phyloP scores from a whole-genome alignment of 208 protist species.

The Wallacemonas sp. region DNA sequence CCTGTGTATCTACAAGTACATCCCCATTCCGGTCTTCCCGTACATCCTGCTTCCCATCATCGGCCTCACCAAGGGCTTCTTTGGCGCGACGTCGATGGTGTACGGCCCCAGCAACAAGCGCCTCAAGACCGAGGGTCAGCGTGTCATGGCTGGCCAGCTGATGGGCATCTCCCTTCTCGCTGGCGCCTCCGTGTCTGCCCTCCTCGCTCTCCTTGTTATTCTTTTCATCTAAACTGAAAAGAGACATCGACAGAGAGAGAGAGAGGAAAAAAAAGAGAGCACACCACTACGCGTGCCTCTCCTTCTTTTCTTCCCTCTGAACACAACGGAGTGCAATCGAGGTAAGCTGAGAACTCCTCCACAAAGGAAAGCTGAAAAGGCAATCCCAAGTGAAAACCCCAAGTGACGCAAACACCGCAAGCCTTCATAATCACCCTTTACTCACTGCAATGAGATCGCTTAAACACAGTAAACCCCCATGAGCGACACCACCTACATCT shows the following conservation, averaged over 20 bases:
- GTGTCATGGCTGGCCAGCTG: slow-evolving; percentile 41
- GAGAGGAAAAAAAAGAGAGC: neutral
- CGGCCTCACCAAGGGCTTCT: slow-evolving; percentile 56
- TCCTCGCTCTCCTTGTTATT: slow-evolving; percentile 40
- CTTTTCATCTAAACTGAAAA: slow-evolving; percentile 19
- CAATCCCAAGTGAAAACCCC: too few relatives aligned
- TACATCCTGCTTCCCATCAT: slow-evolving; percentile 38
- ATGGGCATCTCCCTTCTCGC: slow-evolving; percentile 46
- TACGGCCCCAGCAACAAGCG: slow-evolving; percentile 32
- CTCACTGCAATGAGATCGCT: neutral
- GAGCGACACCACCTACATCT: neutral
- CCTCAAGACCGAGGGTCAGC: slow-evolving; percentile 30
- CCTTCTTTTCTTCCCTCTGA: neutral
- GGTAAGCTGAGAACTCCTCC: too few relatives aligned
- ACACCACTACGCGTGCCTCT: neutral
- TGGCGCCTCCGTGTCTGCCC: slow-evolving; percentile 34
- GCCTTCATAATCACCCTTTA: too few relatives aligned
- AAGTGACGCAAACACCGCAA: too few relatives aligned
- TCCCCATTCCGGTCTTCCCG: slow-evolving; percentile 29
- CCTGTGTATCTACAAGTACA: slow-evolving; percentile 42
- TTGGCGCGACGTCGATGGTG: slow-evolving; percentile 53
- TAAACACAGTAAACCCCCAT: neutral
- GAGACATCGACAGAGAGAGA: neutral
- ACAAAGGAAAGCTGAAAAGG: too few relatives aligned
- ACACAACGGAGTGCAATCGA: too few relatives aligned